phyloP scores from a whole-genome alignment of 768 basidiomycete genomes.

The Hygrocybe coccinea region DNA sequence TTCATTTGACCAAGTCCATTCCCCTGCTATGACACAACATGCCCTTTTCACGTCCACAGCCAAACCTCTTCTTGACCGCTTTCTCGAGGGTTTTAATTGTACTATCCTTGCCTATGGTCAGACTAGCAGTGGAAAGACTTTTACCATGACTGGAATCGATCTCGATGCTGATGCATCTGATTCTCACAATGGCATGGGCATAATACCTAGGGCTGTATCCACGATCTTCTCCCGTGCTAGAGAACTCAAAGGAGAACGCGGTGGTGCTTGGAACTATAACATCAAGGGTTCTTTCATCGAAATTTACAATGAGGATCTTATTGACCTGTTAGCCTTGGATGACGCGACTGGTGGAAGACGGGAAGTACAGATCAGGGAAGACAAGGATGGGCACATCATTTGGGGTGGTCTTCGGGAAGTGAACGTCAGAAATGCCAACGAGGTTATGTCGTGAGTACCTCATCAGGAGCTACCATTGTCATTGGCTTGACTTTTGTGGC shows the following conservation, averaged over 20 bases:
- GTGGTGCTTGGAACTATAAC: slow-evolving; percentile 67
- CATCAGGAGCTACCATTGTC: slow-evolving; percentile 9
- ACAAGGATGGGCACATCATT: slow-evolving; percentile 93
- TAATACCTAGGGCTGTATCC: slow-evolving; percentile 90
- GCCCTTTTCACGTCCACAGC: slow-evolving; percentile 82
- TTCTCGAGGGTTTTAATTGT: slow-evolving; percentile 93
- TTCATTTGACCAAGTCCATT: slow-evolving; percentile 91
- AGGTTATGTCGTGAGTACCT: slow-evolving; percentile 84
- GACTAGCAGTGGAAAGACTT: slow-evolving; percentile 94
- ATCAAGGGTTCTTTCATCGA: slow-evolving; percentile 94
- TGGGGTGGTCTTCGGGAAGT: slow-evolving; percentile 96
- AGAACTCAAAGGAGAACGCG: slow-evolving; percentile 72
- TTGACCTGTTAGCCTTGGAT: slow-evolving; percentile 83
- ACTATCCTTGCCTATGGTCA: slow-evolving; percentile 98
- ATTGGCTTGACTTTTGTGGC: slow-evolving; percentile 20
- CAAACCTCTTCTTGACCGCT: slow-evolving; percentile 78
- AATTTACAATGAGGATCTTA: slow-evolving; percentile 98
- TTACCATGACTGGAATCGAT: slow-evolving; percentile 96
- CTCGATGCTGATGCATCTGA: slow-evolving; percentile 83
- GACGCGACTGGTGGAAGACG: slow-evolving; percentile 62
- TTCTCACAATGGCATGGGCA: slow-evolving; percentile 81
- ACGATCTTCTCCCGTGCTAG: slow-evolving; percentile 78
- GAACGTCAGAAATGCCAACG: slow-evolving; percentile 70
- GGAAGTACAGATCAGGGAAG: slow-evolving; percentile 94
- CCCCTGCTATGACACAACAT: slow-evolving; percentile 79